Evolutionary conservation across 805 yeast species (phyloP).

Genomic region (Saccharomycopsis malanga): DNA sequence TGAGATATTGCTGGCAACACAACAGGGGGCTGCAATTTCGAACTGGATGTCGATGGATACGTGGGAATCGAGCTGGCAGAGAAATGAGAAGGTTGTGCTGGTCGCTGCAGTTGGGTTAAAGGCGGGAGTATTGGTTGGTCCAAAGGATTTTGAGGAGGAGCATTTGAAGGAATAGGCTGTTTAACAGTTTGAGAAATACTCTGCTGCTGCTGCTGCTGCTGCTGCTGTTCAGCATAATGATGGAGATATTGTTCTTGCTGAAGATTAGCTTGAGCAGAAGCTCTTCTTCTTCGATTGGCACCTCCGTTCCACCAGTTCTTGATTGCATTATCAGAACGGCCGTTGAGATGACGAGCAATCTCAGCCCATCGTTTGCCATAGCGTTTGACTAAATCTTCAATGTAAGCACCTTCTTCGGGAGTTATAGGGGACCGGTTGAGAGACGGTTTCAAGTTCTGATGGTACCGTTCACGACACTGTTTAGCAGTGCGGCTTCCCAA

Average conservation of each 20-base stretch:
- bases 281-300: conserved; percentile 71
- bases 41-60: not conserved
- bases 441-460: conserved; percentile 82
- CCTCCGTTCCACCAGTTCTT: conserved; percentile 98
- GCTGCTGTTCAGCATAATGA: conserved; percentile 4
- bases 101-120: not conserved
- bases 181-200: not conserved
- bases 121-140: not conserved
- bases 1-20: not conserved
- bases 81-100: not conserved
- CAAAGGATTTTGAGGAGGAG: not conserved
- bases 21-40: not conserved
- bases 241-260: conserved; percentile 14
- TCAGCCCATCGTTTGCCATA: conserved; percentile 94
- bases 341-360: conserved; percentile 79
- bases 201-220: conserved; percentile 8
- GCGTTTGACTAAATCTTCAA: conserved; percentile 69
- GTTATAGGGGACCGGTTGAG: conserved; percentile 78
- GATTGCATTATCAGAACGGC: conserved; percentile 84
- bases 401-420: conserved; percentile 73
- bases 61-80: not conserved
- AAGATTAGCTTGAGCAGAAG: conserved; percentile 29
- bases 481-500: conserved; percentile 78
- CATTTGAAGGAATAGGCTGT: not conserved
- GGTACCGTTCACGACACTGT: conserved; percentile 87